These are phyloP conservation scores for Pseudopediastrum boryanum DNA, from an alignment of 139 green algal species.

Conservation along the genomic window DNA sequence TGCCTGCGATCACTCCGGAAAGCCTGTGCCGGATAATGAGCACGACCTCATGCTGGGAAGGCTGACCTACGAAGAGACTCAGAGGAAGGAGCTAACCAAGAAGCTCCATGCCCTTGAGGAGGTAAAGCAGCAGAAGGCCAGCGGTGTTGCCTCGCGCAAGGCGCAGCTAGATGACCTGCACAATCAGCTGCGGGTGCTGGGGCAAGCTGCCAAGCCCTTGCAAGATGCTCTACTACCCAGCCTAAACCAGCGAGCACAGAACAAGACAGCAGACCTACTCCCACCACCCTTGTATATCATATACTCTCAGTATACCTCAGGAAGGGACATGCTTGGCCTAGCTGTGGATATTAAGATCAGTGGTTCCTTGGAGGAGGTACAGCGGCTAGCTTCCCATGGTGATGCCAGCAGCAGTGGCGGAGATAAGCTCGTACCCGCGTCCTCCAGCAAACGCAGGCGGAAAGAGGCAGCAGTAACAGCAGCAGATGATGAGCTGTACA, in stretches of 20 bases:
- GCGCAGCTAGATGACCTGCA: constrained; percentile 17
- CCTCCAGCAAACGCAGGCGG: background rate
- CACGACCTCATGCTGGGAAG: constrained; percentile 12
- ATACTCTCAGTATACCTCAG: constrained; percentile 19
- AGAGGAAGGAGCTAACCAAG: constrained; percentile 14
- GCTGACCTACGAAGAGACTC: constrained; percentile 11
- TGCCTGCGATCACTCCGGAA: background rate
- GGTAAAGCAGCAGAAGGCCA: background rate
- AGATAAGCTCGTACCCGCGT: background rate
- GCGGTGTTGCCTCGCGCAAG: background rate
- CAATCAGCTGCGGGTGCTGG: background rate
- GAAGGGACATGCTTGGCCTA: constrained; percentile 7
- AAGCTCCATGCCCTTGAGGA: background rate
- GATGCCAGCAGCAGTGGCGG: background rate
- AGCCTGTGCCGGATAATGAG: background rate
- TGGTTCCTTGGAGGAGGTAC: too few species aligned
- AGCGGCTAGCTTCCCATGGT: too few species aligned
- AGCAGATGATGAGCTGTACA: constrained; percentile 27
- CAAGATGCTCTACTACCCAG: constrained; percentile 36
- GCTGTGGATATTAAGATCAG: background rate
- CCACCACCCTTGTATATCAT: constrained; percentile 34
- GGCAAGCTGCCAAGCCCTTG: constrained; percentile 26
- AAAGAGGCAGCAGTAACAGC: constrained; percentile 2
- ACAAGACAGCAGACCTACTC: constrained; percentile 23
- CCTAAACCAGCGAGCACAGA: background rate